phyloP scores from a whole-genome alignment of 805 yeast genomes.

The Lipomyces orientalis region DNA sequence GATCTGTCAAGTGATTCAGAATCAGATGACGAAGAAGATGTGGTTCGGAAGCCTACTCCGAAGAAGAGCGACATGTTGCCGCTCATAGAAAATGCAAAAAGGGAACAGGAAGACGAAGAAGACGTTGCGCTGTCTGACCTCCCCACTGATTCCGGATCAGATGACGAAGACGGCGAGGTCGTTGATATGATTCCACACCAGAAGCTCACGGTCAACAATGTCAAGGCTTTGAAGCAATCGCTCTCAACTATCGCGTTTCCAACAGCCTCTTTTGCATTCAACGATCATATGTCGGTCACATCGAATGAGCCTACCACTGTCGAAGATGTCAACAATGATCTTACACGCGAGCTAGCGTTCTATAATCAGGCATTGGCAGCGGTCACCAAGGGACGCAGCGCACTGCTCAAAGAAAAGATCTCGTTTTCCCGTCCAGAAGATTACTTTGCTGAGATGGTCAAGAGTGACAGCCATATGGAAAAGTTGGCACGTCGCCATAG shows the following conservation, averaged over 20 bases:
- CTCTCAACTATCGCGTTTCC: constrained; percentile 50
- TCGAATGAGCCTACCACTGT: constrained; percentile 65
- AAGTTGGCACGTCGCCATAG: constrained; percentile 53
- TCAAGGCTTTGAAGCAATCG: constrained; percentile 61
- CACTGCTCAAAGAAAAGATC: constrained; percentile 64
- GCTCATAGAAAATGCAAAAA: constrained; percentile 52
- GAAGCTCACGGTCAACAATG: constrained; percentile 85
- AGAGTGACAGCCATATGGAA: constrained; percentile 98
- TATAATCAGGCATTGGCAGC: constrained; percentile 93
- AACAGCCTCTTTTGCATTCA: constrained; percentile 69
- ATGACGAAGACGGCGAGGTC: constrained; percentile 93
- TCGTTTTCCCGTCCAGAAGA: constrained; percentile 94
- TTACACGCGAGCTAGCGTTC: constrained; percentile 93
- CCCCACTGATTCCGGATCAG: constrained; percentile 66
- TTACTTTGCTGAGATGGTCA: constrained; percentile 98
- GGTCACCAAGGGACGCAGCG: constrained; percentile 70
- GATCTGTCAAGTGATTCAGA: constrained; percentile 41
- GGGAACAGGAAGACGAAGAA: constrained; percentile 59
- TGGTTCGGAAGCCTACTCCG: constrained; percentile 42
- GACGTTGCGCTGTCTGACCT: constrained; percentile 43
- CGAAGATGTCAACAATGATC: constrained; percentile 80
- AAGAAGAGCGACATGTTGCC: constrained; percentile 50
- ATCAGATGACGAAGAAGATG: constrained; percentile 47
- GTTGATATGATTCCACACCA: constrained; percentile 94
- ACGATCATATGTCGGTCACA: constrained; percentile 80